A percentile compares a stretch with the other conserved stretches of the same genome.
Conservation (phyloP, 164 flowering plant species). For the Umbellularia californica region DNA sequence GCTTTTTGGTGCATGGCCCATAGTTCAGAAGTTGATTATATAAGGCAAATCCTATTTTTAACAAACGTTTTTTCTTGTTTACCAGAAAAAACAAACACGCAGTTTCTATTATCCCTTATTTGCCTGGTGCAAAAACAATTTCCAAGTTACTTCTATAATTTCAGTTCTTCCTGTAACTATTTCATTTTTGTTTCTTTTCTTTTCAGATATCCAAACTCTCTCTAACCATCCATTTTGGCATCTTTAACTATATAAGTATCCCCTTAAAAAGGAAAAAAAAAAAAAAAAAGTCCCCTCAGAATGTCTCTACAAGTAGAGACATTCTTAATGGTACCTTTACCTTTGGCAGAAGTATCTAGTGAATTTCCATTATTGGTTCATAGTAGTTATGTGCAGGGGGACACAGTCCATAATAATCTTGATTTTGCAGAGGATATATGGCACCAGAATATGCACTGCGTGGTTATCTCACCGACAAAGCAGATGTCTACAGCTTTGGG, state of each 20-base stretch:
- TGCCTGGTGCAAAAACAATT: no score
- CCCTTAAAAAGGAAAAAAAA: no score
- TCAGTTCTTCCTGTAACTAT: no score
- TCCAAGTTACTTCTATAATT: no score
- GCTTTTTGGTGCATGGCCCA: background rate
- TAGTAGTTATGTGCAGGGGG: background rate
- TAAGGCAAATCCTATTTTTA: no score
- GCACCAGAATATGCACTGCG: slow-evolving; percentile 67
- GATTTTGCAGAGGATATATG: slow-evolving; percentile 54
- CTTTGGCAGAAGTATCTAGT: background rate
- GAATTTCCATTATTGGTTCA: background rate
- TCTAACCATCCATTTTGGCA: background rate
- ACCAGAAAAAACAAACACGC: no score
- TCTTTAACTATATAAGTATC: no score
- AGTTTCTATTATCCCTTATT: no score
- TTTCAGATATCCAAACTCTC: background rate
- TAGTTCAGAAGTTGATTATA: background rate
- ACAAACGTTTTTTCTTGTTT: no score
- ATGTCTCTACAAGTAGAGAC: no score
- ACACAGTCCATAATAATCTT: background rate
- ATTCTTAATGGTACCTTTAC: no score
- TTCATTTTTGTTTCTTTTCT: background rate
- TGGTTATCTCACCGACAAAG: slow-evolving; percentile 66
- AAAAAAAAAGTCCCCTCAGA: no score
- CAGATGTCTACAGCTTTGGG: slow-evolving; percentile 70